Evolutionary conservation across 768 basidiomycete species (phyloP).

Genomic region (Lepiota brunneoincarnata): DNA sequence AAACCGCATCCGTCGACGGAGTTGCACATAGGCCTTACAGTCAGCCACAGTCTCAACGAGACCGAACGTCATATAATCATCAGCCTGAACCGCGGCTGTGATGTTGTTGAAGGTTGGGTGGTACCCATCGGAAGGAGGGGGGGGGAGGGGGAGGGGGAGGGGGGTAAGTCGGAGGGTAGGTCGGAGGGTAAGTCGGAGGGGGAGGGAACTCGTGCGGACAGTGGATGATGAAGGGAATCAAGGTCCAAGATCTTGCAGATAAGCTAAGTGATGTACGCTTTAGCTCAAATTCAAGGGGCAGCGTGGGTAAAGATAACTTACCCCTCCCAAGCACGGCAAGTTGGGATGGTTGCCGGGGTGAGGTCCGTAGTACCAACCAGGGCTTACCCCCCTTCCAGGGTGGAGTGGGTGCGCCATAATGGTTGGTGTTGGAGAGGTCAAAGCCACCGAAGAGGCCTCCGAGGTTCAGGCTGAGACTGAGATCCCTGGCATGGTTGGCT

Average conservation of each 20-base stretch:
- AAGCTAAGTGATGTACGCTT: constrained; percentile 21
- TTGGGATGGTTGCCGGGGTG: constrained; percentile 24
- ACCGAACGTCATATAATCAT: constrained; percentile 33
- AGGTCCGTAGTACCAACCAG: constrained; percentile 43
- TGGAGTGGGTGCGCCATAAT: constrained; percentile 34
- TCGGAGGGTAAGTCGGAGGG: constrained; percentile 19
- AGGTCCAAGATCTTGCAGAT: constrained; percentile 14
- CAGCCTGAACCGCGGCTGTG: constrained; percentile 28
- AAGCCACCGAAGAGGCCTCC: constrained; percentile 1
- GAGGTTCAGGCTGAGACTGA: constrained; percentile 8
- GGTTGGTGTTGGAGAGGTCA: constrained; percentile 7
- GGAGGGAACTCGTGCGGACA: constrained; percentile 24
- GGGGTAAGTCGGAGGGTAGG: constrained; percentile 7
- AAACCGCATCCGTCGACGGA: constrained; percentile 28
- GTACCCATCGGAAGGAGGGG: constrained; percentile 22
- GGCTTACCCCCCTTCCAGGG: constrained; percentile 34
- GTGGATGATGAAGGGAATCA: constrained; percentile 26
- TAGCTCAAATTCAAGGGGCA: neutral
- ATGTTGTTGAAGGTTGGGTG: constrained; percentile 24
- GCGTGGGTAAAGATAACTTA: constrained; percentile 14
- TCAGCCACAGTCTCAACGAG: constrained; percentile 30
- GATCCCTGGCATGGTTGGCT: neutral
- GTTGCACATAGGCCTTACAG: constrained; percentile 31
- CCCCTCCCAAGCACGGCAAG: constrained; percentile 30
- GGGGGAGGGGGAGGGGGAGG: no score